These are phyloP conservation scores for Leonotis leonurus DNA, from an alignment of 257 asterid species.

Conservation along the genomic window DNA sequence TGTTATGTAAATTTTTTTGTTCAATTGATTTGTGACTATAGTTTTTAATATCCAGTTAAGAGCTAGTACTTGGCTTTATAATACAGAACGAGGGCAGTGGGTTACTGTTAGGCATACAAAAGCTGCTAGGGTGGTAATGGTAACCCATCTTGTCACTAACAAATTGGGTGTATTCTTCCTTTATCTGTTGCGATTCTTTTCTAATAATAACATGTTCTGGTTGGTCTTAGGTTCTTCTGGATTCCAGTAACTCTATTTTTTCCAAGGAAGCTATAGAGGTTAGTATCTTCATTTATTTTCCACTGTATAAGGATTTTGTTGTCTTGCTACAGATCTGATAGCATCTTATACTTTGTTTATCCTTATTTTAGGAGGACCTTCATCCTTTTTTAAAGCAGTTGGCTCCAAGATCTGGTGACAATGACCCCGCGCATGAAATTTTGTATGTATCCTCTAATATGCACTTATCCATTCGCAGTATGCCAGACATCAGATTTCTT, in stretches of 20 bases:
- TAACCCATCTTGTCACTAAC: slow-evolving; percentile 20
- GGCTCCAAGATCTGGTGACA: slow-evolving; percentile 41
- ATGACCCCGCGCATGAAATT: slow-evolving; percentile 47
- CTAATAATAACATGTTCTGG: neutral
- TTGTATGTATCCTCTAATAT: slow-evolving; percentile 53
- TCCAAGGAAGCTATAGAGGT: slow-evolving; percentile 82
- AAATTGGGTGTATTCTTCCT: neutral
- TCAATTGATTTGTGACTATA: slow-evolving; percentile 30
- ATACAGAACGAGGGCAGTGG: slow-evolving; percentile 95
- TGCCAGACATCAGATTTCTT: neutral
- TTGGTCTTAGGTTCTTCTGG: slow-evolving; percentile 55
- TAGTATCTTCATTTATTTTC: slow-evolving; percentile 22
- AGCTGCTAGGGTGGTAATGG: slow-evolving; percentile 82
- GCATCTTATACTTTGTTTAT: slow-evolving; percentile 13
- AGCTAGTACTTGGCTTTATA: slow-evolving; percentile 82
- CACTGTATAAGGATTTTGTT: neutral
- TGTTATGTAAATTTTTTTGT: too few relatives aligned
- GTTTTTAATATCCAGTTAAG: slow-evolving; percentile 67
- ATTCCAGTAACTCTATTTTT: slow-evolving; percentile 49
- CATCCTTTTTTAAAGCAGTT: slow-evolving; percentile 84
- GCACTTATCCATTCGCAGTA: slow-evolving; percentile 5
- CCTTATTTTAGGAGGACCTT: slow-evolving; percentile 57
- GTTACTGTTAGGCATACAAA: slow-evolving; percentile 61
- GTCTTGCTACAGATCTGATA: slow-evolving; percentile 7
- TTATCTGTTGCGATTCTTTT: neutral